Evolutionary conservation across 2,329 filamentous ascomycete species (phyloP).

Genomic region (Bertia moriformis): DNA sequence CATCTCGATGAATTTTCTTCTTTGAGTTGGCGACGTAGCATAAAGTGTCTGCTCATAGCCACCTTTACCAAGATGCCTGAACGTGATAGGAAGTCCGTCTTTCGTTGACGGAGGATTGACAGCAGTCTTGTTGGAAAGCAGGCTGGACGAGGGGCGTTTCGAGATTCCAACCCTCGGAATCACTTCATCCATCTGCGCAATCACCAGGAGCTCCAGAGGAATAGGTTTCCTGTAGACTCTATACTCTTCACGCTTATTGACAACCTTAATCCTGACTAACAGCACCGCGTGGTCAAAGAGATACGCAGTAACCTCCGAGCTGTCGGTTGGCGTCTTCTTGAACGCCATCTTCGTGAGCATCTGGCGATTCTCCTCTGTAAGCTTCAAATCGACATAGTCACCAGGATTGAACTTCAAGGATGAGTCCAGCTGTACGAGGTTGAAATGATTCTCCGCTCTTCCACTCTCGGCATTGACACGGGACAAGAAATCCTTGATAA

Average conservation of each 20-base stretch:
- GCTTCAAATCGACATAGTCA: conserved; percentile 81
- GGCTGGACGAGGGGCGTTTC: conserved; percentile 76
- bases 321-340: conserved; percentile 83
- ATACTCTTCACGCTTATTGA: conserved; percentile 85
- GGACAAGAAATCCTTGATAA: conserved; percentile 75
- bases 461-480: conserved; percentile 90
- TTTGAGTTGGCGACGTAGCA: conserved; percentile 68
- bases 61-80: conserved; percentile 86
- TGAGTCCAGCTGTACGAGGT: conserved; percentile 78
- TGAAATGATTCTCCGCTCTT: conserved; percentile 95
- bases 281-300: conserved; percentile 92
- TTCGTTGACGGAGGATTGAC: conserved; percentile 24
- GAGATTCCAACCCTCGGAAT: conserved; percentile 66
- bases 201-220: conserved; percentile 79
- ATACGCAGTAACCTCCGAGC: conserved; percentile 81
- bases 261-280: conserved; percentile 77
- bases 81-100: conserved; percentile 79
- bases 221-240: conserved; percentile 94
- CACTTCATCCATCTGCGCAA: conserved; percentile 93
- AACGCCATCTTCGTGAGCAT: conserved; percentile 86
- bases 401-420: conserved; percentile 81
- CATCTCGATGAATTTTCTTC: conserved; percentile 93
- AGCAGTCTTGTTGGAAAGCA: conserved; percentile 44
- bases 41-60: conserved; percentile 87
- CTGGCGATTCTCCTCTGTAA: conserved; percentile 85